Evolutionary conservation across 2,329 filamentous ascomycete species (phyloP).

Genomic region (Apiospora pterosperma): DNA sequence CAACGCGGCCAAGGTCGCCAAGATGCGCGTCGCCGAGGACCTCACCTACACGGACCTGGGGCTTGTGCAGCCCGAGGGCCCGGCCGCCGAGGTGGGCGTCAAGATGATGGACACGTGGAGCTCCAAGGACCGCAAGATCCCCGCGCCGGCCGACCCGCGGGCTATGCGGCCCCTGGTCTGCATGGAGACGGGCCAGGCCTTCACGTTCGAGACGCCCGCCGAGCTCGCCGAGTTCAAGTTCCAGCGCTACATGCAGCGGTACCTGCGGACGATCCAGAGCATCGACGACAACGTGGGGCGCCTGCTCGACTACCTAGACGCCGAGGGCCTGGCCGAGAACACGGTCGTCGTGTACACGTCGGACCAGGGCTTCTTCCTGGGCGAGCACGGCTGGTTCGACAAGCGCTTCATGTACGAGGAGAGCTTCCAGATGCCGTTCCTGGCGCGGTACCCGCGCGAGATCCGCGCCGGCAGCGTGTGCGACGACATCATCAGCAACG

Average conservation of each 20-base stretch:
- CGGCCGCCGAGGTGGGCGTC: slow-evolving; percentile 33
- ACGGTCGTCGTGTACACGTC: slow-evolving; percentile 52
- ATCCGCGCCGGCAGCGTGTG: slow-evolving; percentile 37
- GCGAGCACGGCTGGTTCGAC: slow-evolving; percentile 56
- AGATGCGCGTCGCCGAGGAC: slow-evolving; percentile 49
- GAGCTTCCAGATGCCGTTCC: slow-evolving; percentile 53
- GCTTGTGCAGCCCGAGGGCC: slow-evolving; percentile 47
- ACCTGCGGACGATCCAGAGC: slow-evolving; percentile 48
- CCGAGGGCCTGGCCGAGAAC: slow-evolving; percentile 36
- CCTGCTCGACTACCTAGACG: slow-evolving; percentile 43
- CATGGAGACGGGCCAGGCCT: slow-evolving; percentile 42
- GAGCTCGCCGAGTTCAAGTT: slow-evolving; percentile 52
- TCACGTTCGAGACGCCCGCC: slow-evolving; percentile 36
- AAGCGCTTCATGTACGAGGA: slow-evolving; percentile 58
- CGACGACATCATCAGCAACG: slow-evolving; percentile 49
- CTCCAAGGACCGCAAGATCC: slow-evolving; percentile 24
- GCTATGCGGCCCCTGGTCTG: slow-evolving; percentile 33
- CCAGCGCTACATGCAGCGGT: slow-evolving; percentile 54
- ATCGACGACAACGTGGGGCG: slow-evolving; percentile 51
- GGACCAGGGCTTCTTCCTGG: slow-evolving; percentile 54
- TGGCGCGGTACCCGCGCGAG: slow-evolving; percentile 41
- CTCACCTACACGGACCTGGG: slow-evolving; percentile 49
- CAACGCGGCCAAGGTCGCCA: slow-evolving; percentile 44
- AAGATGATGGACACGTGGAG: slow-evolving; percentile 23
- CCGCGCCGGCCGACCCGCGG: slow-evolving; percentile 10